Base-by-base conservation (phyloP, 23 red algal genomes). In the Pyropia yezoensis region DNA sequence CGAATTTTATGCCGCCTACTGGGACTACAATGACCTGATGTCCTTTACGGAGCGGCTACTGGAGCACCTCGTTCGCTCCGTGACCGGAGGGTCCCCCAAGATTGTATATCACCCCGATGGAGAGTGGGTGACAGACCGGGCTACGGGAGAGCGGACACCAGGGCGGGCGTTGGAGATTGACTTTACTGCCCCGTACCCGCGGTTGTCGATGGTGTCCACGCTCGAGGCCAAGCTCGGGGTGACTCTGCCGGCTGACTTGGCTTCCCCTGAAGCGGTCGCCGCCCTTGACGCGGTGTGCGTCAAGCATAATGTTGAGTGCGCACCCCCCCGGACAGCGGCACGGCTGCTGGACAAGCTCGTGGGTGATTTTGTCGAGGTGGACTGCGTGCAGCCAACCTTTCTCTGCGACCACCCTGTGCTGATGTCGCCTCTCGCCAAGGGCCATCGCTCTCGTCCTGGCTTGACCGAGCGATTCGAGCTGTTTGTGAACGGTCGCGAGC, bases 391-490 rank as follows among this genome's bases (percentile, higher is more conserved):
- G 19, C 92, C 92, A 27, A 90, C 92, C 18, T 96, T 96, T 58
- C 65, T 96, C 55, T 96, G 92, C 63, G 92, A 96, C 67, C 92
- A 96, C 56, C 92, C 92, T 22, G 78, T 81, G 49, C 72, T 96
- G 9, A 90, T 89, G 92, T 84, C 76, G 16, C 92, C 92, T 28
- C 73, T 96, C 4, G 92, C 92, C 34, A 96, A 96, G 57, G 68
- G 75, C 67, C 92, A 96, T 74, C 92, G 92, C 33, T 47, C 59
- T 20, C 28, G 72, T 0, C 78, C 73, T 2, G 84, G 78, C 12
- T 66, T 96, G 67, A 96, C 92, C 3, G 92, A 96, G 62, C 79
- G 92, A 18, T 89, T 96, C 57, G 92, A 96, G 52, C 83, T 96
- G 20, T 96, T 96, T 75, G 85, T 88, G 16, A 96, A 89, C 52